These are phyloP conservation scores for Kandelia obovata DNA, from an alignment of 345 rosid genomes.

Conservation along the genomic window DNA sequence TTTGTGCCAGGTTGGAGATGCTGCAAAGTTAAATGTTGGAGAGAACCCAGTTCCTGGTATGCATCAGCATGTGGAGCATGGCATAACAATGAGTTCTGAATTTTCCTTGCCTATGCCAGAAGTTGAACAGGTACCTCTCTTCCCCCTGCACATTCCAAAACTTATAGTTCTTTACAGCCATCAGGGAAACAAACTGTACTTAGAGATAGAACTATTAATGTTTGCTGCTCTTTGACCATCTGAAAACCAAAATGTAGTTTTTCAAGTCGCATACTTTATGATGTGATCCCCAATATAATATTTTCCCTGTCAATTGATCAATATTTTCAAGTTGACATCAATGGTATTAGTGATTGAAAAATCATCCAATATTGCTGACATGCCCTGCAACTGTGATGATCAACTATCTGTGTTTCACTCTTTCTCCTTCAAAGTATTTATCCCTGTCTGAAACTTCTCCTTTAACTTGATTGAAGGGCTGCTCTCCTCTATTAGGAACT, in stretches of 20 bases:
- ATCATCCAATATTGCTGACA: not conserved
- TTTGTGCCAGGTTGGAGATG: conserved; percentile 30
- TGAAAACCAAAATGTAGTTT: too few relatives aligned
- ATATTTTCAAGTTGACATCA: not conserved
- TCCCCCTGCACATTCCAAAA: not conserved
- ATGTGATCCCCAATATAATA: not conserved
- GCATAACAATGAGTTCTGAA: conserved; percentile 33
- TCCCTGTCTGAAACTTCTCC: not conserved
- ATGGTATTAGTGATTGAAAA: too few relatives aligned
- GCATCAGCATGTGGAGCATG: conserved; percentile 24
- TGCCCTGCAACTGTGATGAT: too few relatives aligned
- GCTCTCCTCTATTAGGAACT: not conserved
- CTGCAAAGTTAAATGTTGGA: conserved; percentile 23
- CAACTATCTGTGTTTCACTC: not conserved
- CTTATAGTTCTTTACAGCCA: too few relatives aligned
- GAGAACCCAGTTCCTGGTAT: conserved; percentile 20
- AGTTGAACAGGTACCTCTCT: conserved; percentile 44
- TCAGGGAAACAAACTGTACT: too few relatives aligned
- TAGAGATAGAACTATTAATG: too few relatives aligned
- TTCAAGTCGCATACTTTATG: too few relatives aligned
- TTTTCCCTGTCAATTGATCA: not conserved
- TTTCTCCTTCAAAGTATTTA: not conserved
- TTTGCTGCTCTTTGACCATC: too few relatives aligned
- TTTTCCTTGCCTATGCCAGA: conserved; percentile 37
- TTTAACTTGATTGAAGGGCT: not conserved